Evolutionary conservation across 2,329 filamentous ascomycete genomes (phyloP).

Genomic region (Pestalotiopsis sp.): DNA sequence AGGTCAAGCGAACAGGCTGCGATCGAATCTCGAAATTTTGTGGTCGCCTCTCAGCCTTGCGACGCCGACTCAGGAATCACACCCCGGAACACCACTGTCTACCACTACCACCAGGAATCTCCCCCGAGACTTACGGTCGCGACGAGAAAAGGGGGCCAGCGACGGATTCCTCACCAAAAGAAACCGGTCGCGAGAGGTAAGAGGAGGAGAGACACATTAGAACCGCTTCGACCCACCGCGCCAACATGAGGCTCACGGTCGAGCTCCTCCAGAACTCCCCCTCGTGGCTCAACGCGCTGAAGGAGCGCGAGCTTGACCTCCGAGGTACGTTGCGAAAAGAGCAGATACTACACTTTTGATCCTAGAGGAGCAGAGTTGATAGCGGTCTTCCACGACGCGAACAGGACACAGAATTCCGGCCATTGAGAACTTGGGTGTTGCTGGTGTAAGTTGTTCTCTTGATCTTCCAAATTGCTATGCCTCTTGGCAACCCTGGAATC

Average conservation of each 20-base stretch:
- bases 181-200: constrained; percentile 1
- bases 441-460: constrained; percentile 66
- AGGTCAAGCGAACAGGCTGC: not conserved
- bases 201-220: constrained; percentile 1
- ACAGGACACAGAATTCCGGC: constrained; percentile 96
- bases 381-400: constrained; percentile 60
- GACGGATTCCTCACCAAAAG: not conserved
- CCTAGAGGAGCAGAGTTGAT: constrained; percentile 77
- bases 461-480: constrained; percentile 13
- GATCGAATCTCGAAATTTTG: constrained; percentile 3
- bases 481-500: not conserved
- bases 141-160: not conserved
- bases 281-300: constrained; percentile 97
- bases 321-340: constrained; percentile 96
- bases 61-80: not conserved
- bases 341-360: constrained; percentile 85
- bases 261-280: constrained; percentile 94
- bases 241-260: constrained; percentile 85
- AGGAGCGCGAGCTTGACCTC: constrained; percentile 98
- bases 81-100: not conserved
- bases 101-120: not conserved
- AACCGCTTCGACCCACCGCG: not conserved
- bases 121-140: not conserved
- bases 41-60: constrained; percentile 4
- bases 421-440: constrained; percentile 97